Evolutionary conservation across 2,329 filamentous ascomycete species (phyloP), one percentile per base, ranked within the genome.

Genomic region (Trematosphaeria pertusa): DNA sequence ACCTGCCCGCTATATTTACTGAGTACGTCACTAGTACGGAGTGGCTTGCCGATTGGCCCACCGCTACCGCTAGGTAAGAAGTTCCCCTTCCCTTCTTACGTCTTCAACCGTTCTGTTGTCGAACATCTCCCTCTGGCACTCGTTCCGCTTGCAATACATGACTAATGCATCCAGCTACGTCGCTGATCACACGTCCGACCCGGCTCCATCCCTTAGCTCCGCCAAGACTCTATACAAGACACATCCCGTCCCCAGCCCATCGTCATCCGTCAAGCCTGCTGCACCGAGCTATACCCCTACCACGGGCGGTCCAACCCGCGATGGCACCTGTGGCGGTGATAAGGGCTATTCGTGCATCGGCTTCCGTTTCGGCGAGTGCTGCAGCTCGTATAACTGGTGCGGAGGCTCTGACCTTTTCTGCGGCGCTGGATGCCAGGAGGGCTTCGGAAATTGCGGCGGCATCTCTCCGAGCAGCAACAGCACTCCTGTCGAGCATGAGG

Each of bases 311-410:
- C 7, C 6, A 7, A 15, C 10, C 7, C 14, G 7, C 9, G 39
- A 48, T 18, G 38, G 21, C 15, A 43, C 24, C n/a, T 45, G 39
- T n/a, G 36, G 31, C 14, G 37, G 40, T 4, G 9, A 24, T 2
- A 35, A 42, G n/a, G 42, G 45, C 3, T 52, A 52, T 19, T 43
- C 50, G 0, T 62, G 59, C 22, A 14, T 35, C 15, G 59, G 58
- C 4, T 58, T 48, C 18, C 32, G 37, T 4, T 20, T 49, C 5
- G 58, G 59, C 32, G 50, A 54, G n/a, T 62, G 59, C 43, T 62
- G 59, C 46, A 58, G 51, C 2, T 37, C 46, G 18, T 38, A 34
- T 8, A 40, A 40, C 4, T 38, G 34, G 17, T 52, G 44, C 17
- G 44, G 48, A 14, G 26, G 12, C 12, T 22, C 40, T 11, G 20